Evolutionary conservation across 2,329 filamentous ascomycete genomes (phyloP).

Genomic region (Diaporthe citriasiana): DNA sequence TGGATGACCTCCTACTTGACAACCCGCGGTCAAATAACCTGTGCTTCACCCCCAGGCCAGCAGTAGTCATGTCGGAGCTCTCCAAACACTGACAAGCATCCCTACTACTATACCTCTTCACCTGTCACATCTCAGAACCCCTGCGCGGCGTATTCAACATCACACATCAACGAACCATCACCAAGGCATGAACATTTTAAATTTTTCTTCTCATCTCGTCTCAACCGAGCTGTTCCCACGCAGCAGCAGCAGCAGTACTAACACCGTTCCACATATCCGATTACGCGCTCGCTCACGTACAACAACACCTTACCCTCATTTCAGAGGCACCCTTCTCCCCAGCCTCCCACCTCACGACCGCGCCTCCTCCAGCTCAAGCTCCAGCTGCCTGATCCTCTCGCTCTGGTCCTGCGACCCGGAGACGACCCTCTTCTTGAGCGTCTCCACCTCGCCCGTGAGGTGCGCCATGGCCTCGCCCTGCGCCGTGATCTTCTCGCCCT

Average conservation of each 20-base stretch:
- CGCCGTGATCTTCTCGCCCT: slow-evolving; percentile 76
- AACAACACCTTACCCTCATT: background rate
- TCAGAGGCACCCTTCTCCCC: background rate
- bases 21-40: background rate
- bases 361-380: slow-evolving; percentile 76
- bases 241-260: background rate
- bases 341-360: slow-evolving; percentile 62
- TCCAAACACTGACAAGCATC: background rate
- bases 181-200: slow-evolving; percentile 12
- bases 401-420: slow-evolving; percentile 72
- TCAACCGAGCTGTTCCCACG: background rate
- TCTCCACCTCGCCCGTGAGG: slow-evolving; percentile 81
- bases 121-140: too few relatives aligned
- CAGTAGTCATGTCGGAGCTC: background rate
- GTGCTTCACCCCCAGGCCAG: background rate
- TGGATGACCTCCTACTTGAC: background rate
- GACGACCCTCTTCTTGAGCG: slow-evolving; percentile 83
- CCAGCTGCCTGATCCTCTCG: slow-evolving; percentile 76
- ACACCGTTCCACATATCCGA: slow-evolving; percentile 10
- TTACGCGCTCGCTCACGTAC: background rate
- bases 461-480: slow-evolving; percentile 81
- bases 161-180: background rate
- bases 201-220: slow-evolving; percentile 4
- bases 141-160: background rate
- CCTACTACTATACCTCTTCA: background rate